Evolutionary conservation across 495 filamentous ascomycete species (phyloP).

Genomic region (Xylaria acuta): DNA sequence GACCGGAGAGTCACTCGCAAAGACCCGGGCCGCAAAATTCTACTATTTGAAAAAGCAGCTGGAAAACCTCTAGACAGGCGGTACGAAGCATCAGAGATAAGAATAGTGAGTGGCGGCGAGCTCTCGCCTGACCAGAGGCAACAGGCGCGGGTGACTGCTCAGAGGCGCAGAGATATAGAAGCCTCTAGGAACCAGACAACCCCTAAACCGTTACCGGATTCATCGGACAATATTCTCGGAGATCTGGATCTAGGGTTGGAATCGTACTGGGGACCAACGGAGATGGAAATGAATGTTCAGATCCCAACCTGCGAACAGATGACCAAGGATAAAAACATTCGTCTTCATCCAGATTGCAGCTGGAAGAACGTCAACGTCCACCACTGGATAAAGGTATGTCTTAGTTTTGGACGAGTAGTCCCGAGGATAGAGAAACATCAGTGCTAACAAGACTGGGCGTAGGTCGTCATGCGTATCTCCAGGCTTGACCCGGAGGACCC

Average conservation of each 20-base stretch:
- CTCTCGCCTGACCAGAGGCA: conserved; percentile 51
- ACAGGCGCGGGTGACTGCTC: conserved; percentile 49
- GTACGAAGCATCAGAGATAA: conserved; percentile 80
- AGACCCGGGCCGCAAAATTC: conserved; percentile 82
- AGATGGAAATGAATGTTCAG: conserved; percentile 97
- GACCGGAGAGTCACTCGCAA: conserved; percentile 88
- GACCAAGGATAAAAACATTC: conserved; percentile 75
- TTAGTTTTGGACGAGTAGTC: background rate
- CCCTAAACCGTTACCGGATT: conserved; percentile 53
- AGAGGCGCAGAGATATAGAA: conserved; percentile 45
- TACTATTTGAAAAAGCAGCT: conserved; percentile 89
- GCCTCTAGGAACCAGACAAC: conserved; percentile 40
- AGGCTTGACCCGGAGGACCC: conserved; percentile 83
- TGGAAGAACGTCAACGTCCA: conserved; percentile 96
- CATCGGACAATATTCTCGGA: conserved; percentile 77
- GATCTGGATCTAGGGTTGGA: conserved; percentile 70
- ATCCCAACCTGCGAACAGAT: conserved; percentile 90
- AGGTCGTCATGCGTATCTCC: conserved; percentile 97
- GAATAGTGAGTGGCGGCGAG: conserved; percentile 82
- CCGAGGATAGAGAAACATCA: conserved; percentile 25
- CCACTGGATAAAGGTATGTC: conserved; percentile 96
- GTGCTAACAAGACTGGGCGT: conserved; percentile 29
- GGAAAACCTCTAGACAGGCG: conserved; percentile 78
- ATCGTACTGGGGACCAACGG: conserved; percentile 80
- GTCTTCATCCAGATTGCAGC: conserved; percentile 91